Conservation (phyloP, 2,329 filamentous ascomycete genomes). For the Delphinella strobiligena region DNA sequence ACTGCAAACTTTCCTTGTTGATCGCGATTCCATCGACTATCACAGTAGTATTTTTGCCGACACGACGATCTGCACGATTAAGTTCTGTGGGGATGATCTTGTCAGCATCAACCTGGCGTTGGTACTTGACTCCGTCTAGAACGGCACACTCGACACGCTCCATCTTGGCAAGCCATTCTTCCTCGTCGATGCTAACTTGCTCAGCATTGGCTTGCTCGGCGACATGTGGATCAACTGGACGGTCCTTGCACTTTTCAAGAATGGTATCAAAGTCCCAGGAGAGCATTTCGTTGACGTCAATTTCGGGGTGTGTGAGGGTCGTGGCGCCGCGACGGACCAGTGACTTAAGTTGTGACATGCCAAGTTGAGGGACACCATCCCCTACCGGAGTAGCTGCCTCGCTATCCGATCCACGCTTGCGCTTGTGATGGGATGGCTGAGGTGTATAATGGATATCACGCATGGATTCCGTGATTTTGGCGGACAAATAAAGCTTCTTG, state of each 20-base stretch:
- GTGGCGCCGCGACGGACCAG: conserved; percentile 43
- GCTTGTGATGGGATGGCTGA: conserved; percentile 19
- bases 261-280: conserved; percentile 45
- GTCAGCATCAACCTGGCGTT: conserved; percentile 26
- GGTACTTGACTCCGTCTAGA: conserved; percentile 43
- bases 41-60: conserved; percentile 46
- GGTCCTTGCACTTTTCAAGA: conserved; percentile 42
- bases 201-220: conserved; percentile 19
- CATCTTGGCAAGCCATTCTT: conserved; percentile 44
- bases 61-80: conserved; percentile 35
- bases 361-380: conserved; percentile 37
- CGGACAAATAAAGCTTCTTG: conserved; percentile 50
- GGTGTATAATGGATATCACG: conserved; percentile 36
- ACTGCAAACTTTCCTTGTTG: conserved; percentile 43
- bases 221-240: conserved; percentile 30
- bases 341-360: conserved; percentile 40
- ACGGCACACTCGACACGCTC: conserved; percentile 46
- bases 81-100: conserved; percentile 18
- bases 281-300: conserved; percentile 45
- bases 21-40: conserved; percentile 45
- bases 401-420: conserved; percentile 14
- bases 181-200: conserved; percentile 34
- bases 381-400: conserved; percentile 12
- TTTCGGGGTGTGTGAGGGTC: conserved; percentile 38
- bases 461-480: conserved; percentile 49